These are phyloP conservation scores for Candida nitratophila DNA, from an alignment of 805 yeast genomes.

Conservation along the genomic window DNA sequence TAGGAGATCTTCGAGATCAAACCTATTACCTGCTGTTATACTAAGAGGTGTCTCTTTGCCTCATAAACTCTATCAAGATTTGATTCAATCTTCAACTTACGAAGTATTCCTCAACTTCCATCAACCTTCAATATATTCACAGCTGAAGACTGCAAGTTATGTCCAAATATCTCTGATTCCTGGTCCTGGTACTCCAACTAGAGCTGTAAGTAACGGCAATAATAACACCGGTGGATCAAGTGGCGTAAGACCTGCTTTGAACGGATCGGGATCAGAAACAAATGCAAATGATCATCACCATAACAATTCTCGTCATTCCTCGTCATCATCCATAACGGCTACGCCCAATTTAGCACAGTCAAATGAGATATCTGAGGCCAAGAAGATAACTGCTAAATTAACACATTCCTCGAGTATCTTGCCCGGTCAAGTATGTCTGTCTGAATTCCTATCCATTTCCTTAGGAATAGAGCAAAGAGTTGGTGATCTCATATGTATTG, in stretches of 20 bases:
- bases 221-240: background rate
- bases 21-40: slow-evolving; percentile 30
- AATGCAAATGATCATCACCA: background rate
- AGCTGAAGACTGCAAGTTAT: slow-evolving; percentile 31
- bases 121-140: slow-evolving; percentile 22
- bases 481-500: slow-evolving; percentile 50
- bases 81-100: slow-evolving; percentile 13
- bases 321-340: background rate
- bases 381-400: slow-evolving; percentile 44
- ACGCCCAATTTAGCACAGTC: background rate
- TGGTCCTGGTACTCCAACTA: slow-evolving; percentile 39
- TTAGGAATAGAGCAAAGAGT: slow-evolving; percentile 41
- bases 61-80: slow-evolving; percentile 28
- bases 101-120: slow-evolving; percentile 40
- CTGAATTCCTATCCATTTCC: slow-evolving; percentile 47
- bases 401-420: slow-evolving; percentile 30
- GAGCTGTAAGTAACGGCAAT: slow-evolving; percentile 4
- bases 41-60: slow-evolving; percentile 54
- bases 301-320: background rate
- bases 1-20: slow-evolving; percentile 22
- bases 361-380: slow-evolving; percentile 26
- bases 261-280: background rate
- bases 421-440: slow-evolving; percentile 40
- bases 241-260: background rate
- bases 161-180: slow-evolving; percentile 45